phyloP scores from a whole-genome alignment of 306 rosid genomes.

The Sechiopsis laciniata region DNA sequence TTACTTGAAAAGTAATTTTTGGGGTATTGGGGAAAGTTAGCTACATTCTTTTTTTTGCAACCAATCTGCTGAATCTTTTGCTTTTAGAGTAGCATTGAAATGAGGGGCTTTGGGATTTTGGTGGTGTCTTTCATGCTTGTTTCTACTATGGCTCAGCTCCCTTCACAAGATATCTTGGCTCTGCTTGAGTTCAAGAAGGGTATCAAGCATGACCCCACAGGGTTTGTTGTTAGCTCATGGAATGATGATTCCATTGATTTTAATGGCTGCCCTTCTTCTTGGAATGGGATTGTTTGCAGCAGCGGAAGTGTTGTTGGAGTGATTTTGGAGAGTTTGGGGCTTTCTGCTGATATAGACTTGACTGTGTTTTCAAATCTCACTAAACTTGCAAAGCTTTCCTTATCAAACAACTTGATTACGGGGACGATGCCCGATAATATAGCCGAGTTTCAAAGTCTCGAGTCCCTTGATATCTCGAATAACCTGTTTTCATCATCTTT shows the following conservation, averaged over 20 bases:
- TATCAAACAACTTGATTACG: constrained; percentile 68
- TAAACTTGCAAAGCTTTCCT: constrained; percentile 69
- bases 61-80: neutral
- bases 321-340: constrained; percentile 70
- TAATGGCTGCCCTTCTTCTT: constrained; percentile 92
- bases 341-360: constrained; percentile 74
- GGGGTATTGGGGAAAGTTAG: no score
- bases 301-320: constrained; percentile 97
- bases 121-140: constrained; percentile 54
- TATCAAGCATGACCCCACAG: constrained; percentile 89
- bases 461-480: constrained; percentile 71
- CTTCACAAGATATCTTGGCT: constrained; percentile 92
- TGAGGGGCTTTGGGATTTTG: constrained; percentile 52
- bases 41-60: no score
- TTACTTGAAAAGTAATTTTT: no score
- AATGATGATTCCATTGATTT: constrained; percentile 96
- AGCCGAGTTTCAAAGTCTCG: constrained; percentile 62
- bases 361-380: constrained; percentile 73
- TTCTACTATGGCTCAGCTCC: constrained; percentile 77
- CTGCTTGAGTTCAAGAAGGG: constrained; percentile 85
- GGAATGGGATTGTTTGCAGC: constrained; percentile 89
- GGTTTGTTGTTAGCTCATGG: constrained; percentile 83
- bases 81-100: constrained; percentile 25
- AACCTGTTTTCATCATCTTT: constrained; percentile 65
- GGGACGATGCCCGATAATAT: constrained; percentile 61